Base-by-base conservation (phyloP, 2,329 filamentous ascomycete species). In the Penicillium sp. region DNA sequence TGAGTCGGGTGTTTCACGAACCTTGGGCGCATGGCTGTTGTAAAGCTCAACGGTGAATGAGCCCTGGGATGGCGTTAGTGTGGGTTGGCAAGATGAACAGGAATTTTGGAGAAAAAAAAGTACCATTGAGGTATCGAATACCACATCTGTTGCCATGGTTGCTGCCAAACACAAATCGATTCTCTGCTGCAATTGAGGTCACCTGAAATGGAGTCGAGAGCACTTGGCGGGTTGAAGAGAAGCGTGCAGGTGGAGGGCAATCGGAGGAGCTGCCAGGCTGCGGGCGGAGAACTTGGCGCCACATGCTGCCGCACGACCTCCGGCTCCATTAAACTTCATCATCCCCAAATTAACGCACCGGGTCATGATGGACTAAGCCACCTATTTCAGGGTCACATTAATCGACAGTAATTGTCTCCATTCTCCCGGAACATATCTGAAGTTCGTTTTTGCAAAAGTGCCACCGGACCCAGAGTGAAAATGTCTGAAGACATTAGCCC, bases 11-110 rank as follows among this genome's bases (percentile, higher is more conserved):
- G 26, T 32, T 11, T 32, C 39, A 26, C 33, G 29, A 43, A 77
- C 76, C 67, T 77, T 88, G 35, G 93, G 91, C 13, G 91, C 91
- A 73, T 97, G 90, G 26, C 80, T 70, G 43, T 80, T 85, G 81
- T 97, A 97, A 51, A 98, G 87, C 73, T 98, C 93, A 54, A 97
- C 71, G 50, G 81, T 81, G 66, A 98, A 85, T 39, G 80, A 79
- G 68, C 93, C 90, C 90, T 95, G 57, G 2, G 25, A 26, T 27
- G 12, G 41, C 5, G 50, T 65, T 55, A 64, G 55, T 39, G 9
- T 41, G 32, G 33, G 9, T 28, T 42, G 37, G 13, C 13, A 32
- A 18, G 7, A 11, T 13, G 26, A 13, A 7, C 7, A 24, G 27
- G 42, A 24, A 48, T 35, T 34, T 11, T 11, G 29, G 32, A n/a